A percentile compares a stretch with the other conserved stretches of the same genome.
Conservation (phyloP, 73 alveolate genomes). For the Tetrahymena borealis region DNA sequence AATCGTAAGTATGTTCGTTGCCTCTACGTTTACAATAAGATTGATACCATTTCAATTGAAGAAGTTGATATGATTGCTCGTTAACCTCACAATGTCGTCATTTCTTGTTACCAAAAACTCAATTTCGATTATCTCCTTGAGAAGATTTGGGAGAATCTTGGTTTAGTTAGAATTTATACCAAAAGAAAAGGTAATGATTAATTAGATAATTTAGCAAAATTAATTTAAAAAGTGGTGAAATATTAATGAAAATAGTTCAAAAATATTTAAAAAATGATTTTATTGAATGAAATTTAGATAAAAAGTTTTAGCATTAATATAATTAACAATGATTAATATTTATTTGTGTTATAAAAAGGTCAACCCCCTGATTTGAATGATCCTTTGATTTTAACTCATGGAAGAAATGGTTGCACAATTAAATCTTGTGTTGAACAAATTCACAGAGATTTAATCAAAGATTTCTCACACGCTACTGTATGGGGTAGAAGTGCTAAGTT, state of each 20-base stretch:
- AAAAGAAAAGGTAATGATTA: slow-evolving; percentile 47
- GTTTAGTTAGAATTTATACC: slow-evolving; percentile 95
- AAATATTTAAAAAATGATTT: too few species aligned
- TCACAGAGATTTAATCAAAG: slow-evolving; percentile 85
- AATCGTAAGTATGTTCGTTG: slow-evolving; percentile 94
- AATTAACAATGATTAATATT: not conserved
- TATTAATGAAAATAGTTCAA: too few species aligned
- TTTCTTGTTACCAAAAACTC: slow-evolving; percentile 77
- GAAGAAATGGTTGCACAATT: slow-evolving; percentile 91
- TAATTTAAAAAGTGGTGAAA: too few species aligned
- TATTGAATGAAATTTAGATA: too few species aligned
- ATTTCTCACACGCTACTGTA: slow-evolving; percentile 87
- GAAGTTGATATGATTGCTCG: slow-evolving; percentile 92
- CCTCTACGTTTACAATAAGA: slow-evolving; percentile 93
- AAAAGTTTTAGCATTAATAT: too few species aligned
- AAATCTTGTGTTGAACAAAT: slow-evolving; percentile 78
- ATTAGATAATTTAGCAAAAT: too few species aligned
- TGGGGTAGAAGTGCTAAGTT: slow-evolving; percentile 97
- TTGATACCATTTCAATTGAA: slow-evolving; percentile 95
- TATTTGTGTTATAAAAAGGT: slow-evolving; percentile 58
- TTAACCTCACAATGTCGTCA: slow-evolving; percentile 77
- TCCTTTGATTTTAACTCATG: slow-evolving; percentile 88
- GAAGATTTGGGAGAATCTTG: slow-evolving; percentile 95
- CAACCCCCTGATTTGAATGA: slow-evolving; percentile 89
- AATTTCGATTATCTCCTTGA: slow-evolving; percentile 86